Conservation (phyloP, 495 filamentous ascomycete genomes). For the Penicillium angulare region DNA sequence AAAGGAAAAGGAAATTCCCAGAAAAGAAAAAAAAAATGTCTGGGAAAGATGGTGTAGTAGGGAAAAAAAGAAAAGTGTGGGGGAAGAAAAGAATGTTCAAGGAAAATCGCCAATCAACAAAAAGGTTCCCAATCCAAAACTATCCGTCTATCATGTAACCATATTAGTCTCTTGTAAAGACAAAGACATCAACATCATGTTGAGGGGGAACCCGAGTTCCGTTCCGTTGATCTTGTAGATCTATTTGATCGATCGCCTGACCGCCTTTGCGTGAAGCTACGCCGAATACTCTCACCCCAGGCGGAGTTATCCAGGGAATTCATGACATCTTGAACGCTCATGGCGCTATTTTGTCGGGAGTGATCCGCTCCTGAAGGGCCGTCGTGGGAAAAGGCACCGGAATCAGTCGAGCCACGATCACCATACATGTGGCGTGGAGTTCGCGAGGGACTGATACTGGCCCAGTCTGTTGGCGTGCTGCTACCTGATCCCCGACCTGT, state of each 20-base stretch:
- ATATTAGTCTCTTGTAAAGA: slow-evolving; percentile 13
- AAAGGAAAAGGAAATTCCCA: slow-evolving; percentile 5
- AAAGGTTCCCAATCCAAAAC: no score
- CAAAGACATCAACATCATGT: slow-evolving; percentile 8
- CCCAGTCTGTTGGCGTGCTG: slow-evolving; percentile 44
- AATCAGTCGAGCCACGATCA: slow-evolving; percentile 32
- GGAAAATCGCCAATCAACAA: slow-evolving; percentile 6
- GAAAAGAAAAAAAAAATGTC: slow-evolving; percentile 1
- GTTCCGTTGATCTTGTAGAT: neutral
- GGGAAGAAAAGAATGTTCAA: slow-evolving; percentile 21
- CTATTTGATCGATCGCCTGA: neutral
- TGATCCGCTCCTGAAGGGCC: slow-evolving; percentile 16
- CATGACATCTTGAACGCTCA: slow-evolving; percentile 76
- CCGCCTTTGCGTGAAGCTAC: slow-evolving; percentile 80
- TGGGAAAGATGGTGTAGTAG: slow-evolving; percentile 3
- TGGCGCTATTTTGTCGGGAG: slow-evolving; percentile 57
- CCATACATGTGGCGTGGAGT: slow-evolving; percentile 35
- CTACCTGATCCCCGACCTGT: slow-evolving; percentile 25
- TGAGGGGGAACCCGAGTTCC: neutral
- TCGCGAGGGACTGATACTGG: slow-evolving; percentile 43
- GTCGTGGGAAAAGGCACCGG: slow-evolving; percentile 14
- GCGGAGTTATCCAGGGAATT: slow-evolving; percentile 80
- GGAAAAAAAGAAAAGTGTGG: slow-evolving; percentile 1
- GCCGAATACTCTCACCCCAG: slow-evolving; percentile 88
- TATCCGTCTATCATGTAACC: slow-evolving; percentile 19